These are phyloP conservation scores for Sabuloglossum arenarium DNA, from an alignment of 495 filamentous ascomycete species.

Conservation along the genomic window DNA sequence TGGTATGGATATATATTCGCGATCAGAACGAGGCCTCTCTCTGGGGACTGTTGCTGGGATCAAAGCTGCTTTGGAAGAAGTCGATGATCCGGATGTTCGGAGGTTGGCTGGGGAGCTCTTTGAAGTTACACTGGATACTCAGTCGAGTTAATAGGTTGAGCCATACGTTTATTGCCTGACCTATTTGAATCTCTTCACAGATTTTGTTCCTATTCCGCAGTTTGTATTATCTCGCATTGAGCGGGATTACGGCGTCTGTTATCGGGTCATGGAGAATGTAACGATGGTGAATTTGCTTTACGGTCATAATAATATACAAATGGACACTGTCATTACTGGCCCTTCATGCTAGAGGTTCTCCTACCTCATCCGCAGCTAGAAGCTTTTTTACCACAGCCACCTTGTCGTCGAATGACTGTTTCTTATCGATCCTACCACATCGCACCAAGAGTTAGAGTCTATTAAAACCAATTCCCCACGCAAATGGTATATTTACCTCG, in stretches of 20 bases:
- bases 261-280: too few relatives aligned
- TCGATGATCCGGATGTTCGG: background rate
- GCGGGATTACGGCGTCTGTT: too few relatives aligned
- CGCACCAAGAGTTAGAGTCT: too few relatives aligned
- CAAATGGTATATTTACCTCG: conserved; percentile 29
- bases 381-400: conserved; percentile 40
- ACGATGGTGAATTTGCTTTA: too few relatives aligned
- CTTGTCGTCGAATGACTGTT: conserved; percentile 44
- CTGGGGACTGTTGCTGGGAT: conserved; percentile 25
- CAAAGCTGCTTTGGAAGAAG: conserved; percentile 17
- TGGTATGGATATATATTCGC: conserved; percentile 51
- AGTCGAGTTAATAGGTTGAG: too few relatives aligned
- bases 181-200: too few relatives aligned
- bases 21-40: conserved; percentile 28
- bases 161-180: too few relatives aligned
- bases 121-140: background rate
- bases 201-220: too few relatives aligned
- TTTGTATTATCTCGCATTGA: too few relatives aligned
- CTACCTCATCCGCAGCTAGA: conserved; percentile 13
- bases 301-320: too few relatives aligned
- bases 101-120: background rate
- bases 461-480: background rate
- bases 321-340: too few relatives aligned
- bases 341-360: too few relatives aligned
- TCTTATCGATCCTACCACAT: conserved; percentile 39